Evolutionary conservation across 371 early-diverging fungal species (phyloP).

Genomic region (Mucor irregularis): DNA sequence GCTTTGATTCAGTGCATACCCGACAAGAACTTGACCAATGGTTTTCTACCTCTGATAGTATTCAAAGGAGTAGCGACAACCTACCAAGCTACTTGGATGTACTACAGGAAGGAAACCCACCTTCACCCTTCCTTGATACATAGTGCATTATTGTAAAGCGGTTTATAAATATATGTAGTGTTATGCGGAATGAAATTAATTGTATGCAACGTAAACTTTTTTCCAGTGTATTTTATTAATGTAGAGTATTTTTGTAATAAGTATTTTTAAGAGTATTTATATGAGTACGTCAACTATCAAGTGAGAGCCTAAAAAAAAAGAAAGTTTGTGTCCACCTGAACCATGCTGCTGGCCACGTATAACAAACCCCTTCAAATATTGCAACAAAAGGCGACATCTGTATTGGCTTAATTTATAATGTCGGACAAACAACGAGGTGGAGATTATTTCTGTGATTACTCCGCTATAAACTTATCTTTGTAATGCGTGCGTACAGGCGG

Average conservation of each 20-base stretch:
- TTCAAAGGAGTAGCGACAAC: not conserved
- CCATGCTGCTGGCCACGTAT: too few relatives aligned
- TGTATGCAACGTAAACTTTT: too few relatives aligned
- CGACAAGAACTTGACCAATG: constrained; percentile 12
- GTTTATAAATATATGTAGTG: not conserved
- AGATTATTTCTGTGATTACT: not conserved
- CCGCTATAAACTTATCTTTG: not conserved
- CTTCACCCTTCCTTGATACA: constrained; percentile 23
- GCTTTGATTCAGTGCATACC: not conserved
- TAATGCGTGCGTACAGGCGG: too few relatives aligned
- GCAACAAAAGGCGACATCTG: too few relatives aligned
- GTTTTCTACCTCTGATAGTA: not conserved
- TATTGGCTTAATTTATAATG: not conserved
- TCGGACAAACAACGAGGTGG: constrained; percentile 13
- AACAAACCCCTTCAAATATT: too few relatives aligned
- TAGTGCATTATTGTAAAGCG: too few relatives aligned
- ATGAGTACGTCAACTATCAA: too few relatives aligned
- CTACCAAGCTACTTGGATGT: constrained; percentile 20
- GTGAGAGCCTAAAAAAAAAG: too few relatives aligned
- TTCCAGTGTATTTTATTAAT: too few relatives aligned
- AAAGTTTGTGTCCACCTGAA: not conserved
- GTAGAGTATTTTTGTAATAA: too few relatives aligned
- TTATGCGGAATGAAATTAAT: too few relatives aligned
- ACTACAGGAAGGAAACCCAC: constrained; percentile 19
- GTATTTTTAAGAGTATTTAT: too few relatives aligned